Conservation (phyloP, 441 rosid genomes). For the Codiaeum variegatum region DNA sequence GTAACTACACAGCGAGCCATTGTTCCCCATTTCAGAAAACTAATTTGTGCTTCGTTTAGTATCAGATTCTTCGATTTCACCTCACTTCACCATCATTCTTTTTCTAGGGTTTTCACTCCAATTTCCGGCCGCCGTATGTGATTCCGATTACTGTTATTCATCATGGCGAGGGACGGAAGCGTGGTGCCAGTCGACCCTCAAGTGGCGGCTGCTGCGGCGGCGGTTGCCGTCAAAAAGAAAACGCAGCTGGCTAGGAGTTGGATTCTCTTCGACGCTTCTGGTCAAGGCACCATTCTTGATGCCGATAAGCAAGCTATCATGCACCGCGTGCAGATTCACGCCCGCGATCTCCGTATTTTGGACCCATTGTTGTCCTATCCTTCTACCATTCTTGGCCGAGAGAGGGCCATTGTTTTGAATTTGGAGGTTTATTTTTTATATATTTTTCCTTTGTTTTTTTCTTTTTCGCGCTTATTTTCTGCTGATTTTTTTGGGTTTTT, state of each 20-base stretch:
- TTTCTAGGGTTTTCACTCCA: not conserved
- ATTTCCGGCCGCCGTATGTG: conserved; percentile 23
- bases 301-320: conserved; percentile 83
- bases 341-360: conserved; percentile 93
- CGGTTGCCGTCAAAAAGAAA: conserved; percentile 50
- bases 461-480: not conserved
- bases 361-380: conserved; percentile 93
- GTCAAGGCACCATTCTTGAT: conserved; percentile 51
- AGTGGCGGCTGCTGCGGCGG: conserved; percentile 35
- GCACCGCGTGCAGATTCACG: conserved; percentile 97
- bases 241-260: conserved; percentile 62
- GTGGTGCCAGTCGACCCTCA: conserved; percentile 72
- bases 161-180: conserved; percentile 62
- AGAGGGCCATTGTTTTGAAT: conserved; percentile 86
- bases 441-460: not conserved
- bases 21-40: too few species aligned
- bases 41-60: not conserved
- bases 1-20: too few species aligned
- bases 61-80: not conserved
- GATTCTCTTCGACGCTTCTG: conserved; percentile 53
- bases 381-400: conserved; percentile 92
- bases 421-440: conserved; percentile 53
- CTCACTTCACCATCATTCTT: not conserved
- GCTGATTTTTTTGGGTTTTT: not conserved
- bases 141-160: conserved; percentile 24